Evolutionary conservation across 2,329 filamentous ascomycete species (phyloP).

Genomic region (Cladosporium oxysporum): DNA sequence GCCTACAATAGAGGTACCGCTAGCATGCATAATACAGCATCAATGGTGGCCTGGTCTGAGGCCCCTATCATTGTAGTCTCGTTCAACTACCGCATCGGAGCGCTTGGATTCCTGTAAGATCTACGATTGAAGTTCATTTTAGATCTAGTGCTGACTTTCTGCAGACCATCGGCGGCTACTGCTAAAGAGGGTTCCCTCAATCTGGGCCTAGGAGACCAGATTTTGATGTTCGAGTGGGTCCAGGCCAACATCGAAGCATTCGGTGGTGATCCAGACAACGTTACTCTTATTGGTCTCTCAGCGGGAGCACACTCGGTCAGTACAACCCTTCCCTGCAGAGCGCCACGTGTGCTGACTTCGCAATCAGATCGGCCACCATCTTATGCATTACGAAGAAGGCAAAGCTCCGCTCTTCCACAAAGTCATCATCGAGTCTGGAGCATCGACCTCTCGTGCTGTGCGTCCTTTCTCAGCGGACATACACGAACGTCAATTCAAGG

Average conservation of each 20-base stretch:
- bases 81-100: slow-evolving; percentile 65
- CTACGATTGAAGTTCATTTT: neutral
- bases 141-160: neutral
- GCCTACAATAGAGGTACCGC: slow-evolving; percentile 51
- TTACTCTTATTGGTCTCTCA: slow-evolving; percentile 44
- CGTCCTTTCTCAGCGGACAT: slow-evolving; percentile 43
- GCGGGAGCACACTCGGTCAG: slow-evolving; percentile 61
- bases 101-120: slow-evolving; percentile 62
- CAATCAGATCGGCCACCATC: slow-evolving; percentile 63
- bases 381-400: slow-evolving; percentile 52
- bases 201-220: slow-evolving; percentile 43
- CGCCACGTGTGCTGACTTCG: slow-evolving; percentile 31
- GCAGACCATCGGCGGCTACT: slow-evolving; percentile 51
- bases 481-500: slow-evolving; percentile 48
- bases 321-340: slow-evolving; percentile 37
- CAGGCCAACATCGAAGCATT: slow-evolving; percentile 43
- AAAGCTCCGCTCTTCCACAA: slow-evolving; percentile 45
- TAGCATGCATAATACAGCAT: slow-evolving; percentile 62
- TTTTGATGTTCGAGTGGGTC: slow-evolving; percentile 47
- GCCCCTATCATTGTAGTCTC: slow-evolving; percentile 57
- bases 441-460: slow-evolving; percentile 50
- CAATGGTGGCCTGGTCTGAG: slow-evolving; percentile 58
- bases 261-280: slow-evolving; percentile 36
- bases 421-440: slow-evolving; percentile 51
- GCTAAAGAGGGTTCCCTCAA: slow-evolving; percentile 56